Base-by-base conservation (phyloP, 148 eudicot genomes). In the Simmondsia chinensis region DNA sequence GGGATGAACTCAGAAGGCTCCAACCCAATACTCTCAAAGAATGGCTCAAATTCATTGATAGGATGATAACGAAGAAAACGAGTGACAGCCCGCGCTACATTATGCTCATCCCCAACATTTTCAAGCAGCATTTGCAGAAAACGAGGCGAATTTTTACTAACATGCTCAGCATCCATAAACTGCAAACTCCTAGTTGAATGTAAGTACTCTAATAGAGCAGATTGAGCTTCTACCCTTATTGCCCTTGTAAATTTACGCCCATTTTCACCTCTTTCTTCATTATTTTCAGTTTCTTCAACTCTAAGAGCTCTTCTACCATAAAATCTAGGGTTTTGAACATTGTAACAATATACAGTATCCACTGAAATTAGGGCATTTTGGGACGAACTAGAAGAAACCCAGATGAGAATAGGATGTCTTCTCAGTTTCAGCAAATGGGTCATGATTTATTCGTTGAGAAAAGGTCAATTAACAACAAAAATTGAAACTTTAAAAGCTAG, bases 11-110 rank as follows among this genome's bases (percentile, higher is more conserved):
- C 78, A 21, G 33, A 30, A 32, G 80, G 78, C 5, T 61, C 61
- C 64, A 85, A 62, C 34, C 95, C 95, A 39, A 85, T 72, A 55
- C 95, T 85, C 63, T 85, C 95, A 22, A 80, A 85, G 52, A 85
- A 85, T 1, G 86, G 86, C 39, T 85, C 95, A 13, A 66, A 85
- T 20, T 85, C 95, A 52, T 85, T 81, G 27, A 85, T 64, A 1
- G 95, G 95, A 50, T 75, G 70, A 48, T 74, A 85, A 16, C 80
- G 40, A 54, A 85, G 56, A 39, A 74, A 75, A 11, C 83, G 62
- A 7, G 67, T 12, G 12, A 77, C 9, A 1, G 71, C 58, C 20
- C 57, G 52, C 16, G 63, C 49, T 3, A 65, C 52, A 43, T 66
- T 58, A 4, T 14, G 6, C 7, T 73, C 70, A 28, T 39, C 16